Evolutionary conservation across 352 stramenopile species (phyloP).

Genomic region (Pythium dissimile): DNA sequence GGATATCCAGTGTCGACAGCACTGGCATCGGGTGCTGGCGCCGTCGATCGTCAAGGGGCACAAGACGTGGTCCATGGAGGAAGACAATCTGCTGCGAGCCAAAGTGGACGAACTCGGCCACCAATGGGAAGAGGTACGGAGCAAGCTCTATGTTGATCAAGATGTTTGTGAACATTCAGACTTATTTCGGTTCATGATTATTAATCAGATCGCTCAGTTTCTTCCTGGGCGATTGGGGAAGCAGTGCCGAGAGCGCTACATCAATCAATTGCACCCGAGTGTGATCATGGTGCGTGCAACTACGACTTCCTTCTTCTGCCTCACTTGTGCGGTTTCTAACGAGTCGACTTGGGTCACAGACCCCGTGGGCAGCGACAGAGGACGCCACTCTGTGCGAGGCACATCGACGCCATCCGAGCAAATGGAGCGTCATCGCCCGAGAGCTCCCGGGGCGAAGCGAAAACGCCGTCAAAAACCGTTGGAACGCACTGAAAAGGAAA

Average conservation of each 20-base stretch:
- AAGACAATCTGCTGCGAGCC: conserved; percentile 39
- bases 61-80: conserved; percentile 42
- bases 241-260: conserved; percentile 69
- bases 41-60: conserved; percentile 53
- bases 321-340: neutral
- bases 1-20: conserved; percentile 74
- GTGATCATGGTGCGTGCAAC: conserved; percentile 33
- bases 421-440: conserved; percentile 48
- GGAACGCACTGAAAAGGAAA: conserved; percentile 27
- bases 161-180: no score
- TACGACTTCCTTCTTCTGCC: neutral
- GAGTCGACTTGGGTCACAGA: conserved; percentile 16
- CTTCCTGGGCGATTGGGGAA: conserved; percentile 59
- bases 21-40: conserved; percentile 65
- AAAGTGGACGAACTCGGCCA: conserved; percentile 45
- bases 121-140: conserved; percentile 67
- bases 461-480: conserved; percentile 74
- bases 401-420: conserved; percentile 24
- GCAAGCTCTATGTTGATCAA: no score
- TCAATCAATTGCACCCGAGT: conserved; percentile 53
- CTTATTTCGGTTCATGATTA: no score
- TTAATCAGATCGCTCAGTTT: conserved; percentile 44
- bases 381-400: conserved; percentile 29
- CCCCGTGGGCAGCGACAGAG: conserved; percentile 45
- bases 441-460: conserved; percentile 44